Conservation (phyloP, 2,329 filamentous ascomycete genomes). For the Aureobasidium uvarum region DNA sequence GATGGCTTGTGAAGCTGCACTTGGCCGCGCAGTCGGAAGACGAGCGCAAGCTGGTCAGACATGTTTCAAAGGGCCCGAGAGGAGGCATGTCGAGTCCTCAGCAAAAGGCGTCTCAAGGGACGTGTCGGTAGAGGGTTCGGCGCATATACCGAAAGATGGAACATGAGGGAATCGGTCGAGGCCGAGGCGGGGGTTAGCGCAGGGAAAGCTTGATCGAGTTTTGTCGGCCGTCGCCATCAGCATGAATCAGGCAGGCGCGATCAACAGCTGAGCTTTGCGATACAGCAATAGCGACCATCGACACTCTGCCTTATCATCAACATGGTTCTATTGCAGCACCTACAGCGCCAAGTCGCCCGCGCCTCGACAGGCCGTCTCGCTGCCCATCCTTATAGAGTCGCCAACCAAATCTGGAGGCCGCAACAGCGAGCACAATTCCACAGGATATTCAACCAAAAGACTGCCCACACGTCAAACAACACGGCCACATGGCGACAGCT, state of each 20-base stretch:
- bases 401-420: conserved; percentile 1
- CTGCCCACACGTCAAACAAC: not conserved
- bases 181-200: conserved; percentile 20
- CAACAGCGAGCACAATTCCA: conserved; percentile 10
- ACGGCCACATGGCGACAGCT: conserved; percentile 19
- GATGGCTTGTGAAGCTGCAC: not conserved
- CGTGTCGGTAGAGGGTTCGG: not conserved
- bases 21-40: not conserved
- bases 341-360: not conserved
- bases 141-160: not conserved
- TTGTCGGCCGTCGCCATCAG: not conserved
- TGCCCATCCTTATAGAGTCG: not conserved
- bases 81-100: not conserved
- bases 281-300: not conserved
- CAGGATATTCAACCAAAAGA: conserved; percentile 1
- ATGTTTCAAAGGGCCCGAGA: not conserved
- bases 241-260: conserved; percentile 15
- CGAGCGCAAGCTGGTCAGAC: not conserved
- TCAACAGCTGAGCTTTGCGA: conserved; percentile 18
- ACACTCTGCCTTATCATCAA: not conserved
- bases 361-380: not conserved
- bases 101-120: not conserved
- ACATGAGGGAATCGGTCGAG: not conserved
- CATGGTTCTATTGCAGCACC: not conserved
- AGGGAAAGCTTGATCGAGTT: conserved; percentile 8